Evolutionary conservation across 352 stramenopile genomes (phyloP).

Genomic region (Phytophthora gonapodyides): DNA sequence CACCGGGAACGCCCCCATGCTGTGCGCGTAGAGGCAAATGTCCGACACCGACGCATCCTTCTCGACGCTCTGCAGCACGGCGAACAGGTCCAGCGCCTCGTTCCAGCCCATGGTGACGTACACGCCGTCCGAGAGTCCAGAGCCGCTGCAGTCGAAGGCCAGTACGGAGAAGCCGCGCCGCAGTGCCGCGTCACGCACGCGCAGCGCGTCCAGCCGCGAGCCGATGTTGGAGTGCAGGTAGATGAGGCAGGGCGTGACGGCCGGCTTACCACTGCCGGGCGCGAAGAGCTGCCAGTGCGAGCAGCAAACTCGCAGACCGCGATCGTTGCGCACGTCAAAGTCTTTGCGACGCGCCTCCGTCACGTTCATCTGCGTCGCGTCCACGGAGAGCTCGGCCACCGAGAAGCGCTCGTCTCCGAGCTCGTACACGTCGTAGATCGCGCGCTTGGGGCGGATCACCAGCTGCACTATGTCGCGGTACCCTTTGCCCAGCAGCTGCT

Average conservation of each 20-base stretch:
- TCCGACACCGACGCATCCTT: slow-evolving; percentile 49
- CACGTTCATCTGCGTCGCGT: slow-evolving; percentile 16
- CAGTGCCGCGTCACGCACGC: slow-evolving; percentile 67
- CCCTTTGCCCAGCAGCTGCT: slow-evolving; percentile 71
- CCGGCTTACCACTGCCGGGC: slow-evolving; percentile 16
- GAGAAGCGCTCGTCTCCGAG: slow-evolving; percentile 60
- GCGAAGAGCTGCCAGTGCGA: slow-evolving; percentile 77
- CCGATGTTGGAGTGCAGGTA: slow-evolving; percentile 89
- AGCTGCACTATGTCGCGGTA: slow-evolving; percentile 80
- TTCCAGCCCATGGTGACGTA: slow-evolving; percentile 91
- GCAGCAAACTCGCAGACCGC: slow-evolving; percentile 64
- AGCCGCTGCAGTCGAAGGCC: slow-evolving; percentile 85
- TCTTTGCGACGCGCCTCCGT: slow-evolving; percentile 49
- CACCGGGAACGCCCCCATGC: slow-evolving; percentile 82
- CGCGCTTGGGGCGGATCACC: slow-evolving; percentile 74
- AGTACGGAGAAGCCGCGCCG: slow-evolving; percentile 77
- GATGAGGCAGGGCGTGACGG: slow-evolving; percentile 58
- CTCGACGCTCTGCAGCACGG: slow-evolving; percentile 69
- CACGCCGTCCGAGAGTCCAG: slow-evolving; percentile 73
- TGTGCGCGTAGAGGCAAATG: slow-evolving; percentile 81
- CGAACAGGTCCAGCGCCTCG: slow-evolving; percentile 72
- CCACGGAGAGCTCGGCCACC: slow-evolving; percentile 35
- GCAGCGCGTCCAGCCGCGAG: slow-evolving; percentile 68
- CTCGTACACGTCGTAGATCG: slow-evolving; percentile 50
- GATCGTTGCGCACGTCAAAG: slow-evolving; percentile 74